Percentiles rank a stretch among this genome's conserved stretches.
Conservation (phyloP, 805 yeast species). For the Cyberlindnera japonica region DNA sequence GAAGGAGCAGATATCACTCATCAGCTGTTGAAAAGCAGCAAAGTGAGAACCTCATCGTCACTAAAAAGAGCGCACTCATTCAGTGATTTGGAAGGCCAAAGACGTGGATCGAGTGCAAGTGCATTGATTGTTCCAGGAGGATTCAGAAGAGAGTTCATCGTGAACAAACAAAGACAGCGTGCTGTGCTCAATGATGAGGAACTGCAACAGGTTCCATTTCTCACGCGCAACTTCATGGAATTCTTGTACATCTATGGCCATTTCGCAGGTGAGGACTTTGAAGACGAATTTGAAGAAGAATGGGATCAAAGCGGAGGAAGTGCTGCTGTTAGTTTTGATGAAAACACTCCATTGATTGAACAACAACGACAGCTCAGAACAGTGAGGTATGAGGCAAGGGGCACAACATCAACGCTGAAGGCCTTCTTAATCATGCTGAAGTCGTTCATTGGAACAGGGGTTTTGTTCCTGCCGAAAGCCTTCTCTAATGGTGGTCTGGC, state of each 20-base stretch:
- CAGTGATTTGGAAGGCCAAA: constrained; percentile 24
- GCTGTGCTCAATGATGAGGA: constrained; percentile 25
- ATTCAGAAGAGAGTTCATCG: constrained; percentile 66
- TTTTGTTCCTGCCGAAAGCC: constrained; percentile 64
- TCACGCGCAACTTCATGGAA: constrained; percentile 72
- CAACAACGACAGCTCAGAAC: constrained; percentile 11
- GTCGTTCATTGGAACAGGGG: constrained; percentile 77
- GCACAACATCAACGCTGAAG: constrained; percentile 70
- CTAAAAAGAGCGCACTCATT: constrained; percentile 21
- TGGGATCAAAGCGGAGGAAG: constrained; percentile 37
- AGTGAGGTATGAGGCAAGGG: constrained; percentile 34
- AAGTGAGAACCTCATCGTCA: constrained; percentile 5
- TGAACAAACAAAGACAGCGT: constrained; percentile 32
- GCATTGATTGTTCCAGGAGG: constrained; percentile 79
- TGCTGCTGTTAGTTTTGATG: constrained; percentile 25
- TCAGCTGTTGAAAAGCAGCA: constrained; percentile 17
- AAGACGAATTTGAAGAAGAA: constrained; percentile 53
- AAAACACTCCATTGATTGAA: constrained; percentile 27
- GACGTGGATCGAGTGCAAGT: constrained; percentile 64
- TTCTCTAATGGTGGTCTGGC: constrained; percentile 69
- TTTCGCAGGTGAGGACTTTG: constrained; percentile 81
- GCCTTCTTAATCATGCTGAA: constrained; percentile 70
- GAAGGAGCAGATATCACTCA: constrained; percentile 29
- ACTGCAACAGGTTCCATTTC: constrained; percentile 39
- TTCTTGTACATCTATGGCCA: constrained; percentile 78